Conservation (phyloP, 1,284 basidiomycete species). For the Sphagnurus paluster region DNA sequence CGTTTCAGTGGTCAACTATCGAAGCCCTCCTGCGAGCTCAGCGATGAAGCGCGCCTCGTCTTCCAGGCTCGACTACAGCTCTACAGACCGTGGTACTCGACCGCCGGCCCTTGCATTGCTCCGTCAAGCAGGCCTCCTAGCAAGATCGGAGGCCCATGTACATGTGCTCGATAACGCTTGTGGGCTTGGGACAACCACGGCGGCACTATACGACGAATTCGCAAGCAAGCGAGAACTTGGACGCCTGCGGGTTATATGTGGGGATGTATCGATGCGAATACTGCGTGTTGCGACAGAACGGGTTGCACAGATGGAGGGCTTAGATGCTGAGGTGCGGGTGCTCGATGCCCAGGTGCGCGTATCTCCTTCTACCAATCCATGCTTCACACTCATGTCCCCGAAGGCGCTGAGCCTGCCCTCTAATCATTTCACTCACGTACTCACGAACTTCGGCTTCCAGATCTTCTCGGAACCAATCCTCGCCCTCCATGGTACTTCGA, state of each 20-base stretch:
- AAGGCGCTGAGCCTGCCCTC: not conserved
- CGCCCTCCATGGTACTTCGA: not conserved
- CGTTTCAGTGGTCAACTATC: too few species aligned
- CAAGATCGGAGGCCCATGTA: not conserved
- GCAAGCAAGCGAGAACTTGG: not conserved
- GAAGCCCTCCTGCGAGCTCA: too few species aligned
- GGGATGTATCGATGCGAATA: conserved; percentile 1
- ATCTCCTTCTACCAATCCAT: not conserved
- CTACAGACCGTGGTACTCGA: not conserved
- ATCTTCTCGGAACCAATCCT: conserved; percentile 1
- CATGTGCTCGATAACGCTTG: conserved; percentile 5
- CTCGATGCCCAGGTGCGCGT: conserved; percentile 2
- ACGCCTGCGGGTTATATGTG: conserved; percentile 1
- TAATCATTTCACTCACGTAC: conserved; percentile 5
- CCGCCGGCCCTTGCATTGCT: not conserved
- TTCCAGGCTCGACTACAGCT: too few species aligned
- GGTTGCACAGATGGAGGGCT: not conserved
- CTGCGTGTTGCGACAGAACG: not conserved
- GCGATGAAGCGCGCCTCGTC: too few species aligned
- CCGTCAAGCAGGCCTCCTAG: not conserved
- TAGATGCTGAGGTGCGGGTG: not conserved
- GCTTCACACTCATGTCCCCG: not conserved
- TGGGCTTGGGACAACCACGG: not conserved
- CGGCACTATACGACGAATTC: not conserved
- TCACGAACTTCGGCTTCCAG: conserved; percentile 6